Evolutionary conservation across 108 stramenopile species (phyloP), one percentile per base, ranked within the genome.

Genomic region (Cyclotella baltica): DNA sequence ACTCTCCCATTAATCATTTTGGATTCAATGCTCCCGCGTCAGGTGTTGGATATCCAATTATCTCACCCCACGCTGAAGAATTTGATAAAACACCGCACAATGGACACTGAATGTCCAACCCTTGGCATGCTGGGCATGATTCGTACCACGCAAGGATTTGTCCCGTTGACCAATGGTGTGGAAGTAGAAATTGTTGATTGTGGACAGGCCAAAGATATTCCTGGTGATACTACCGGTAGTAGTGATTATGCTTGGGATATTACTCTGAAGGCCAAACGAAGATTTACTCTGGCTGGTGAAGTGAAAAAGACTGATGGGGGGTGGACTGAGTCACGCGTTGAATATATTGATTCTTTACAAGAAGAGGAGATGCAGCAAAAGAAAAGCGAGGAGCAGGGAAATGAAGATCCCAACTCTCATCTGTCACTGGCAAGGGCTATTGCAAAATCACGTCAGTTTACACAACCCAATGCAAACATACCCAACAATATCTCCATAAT

Each of bases 1-100:
- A 86, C 61, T 28, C 27, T 91, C 9, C 89, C 92, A 0, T 62
- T 92, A 22, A 87, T 92, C 18, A 87, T 92, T 11, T 58, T 92
- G 28, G 92, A 92, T 57, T 56, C 80, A 9, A 90, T 92, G 92
- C 69, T 92, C 15, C 92, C 92, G 20, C 82, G 88, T 52, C 92
- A 92, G 73, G 85, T 88, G 16, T 63, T 92, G 11, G 73, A 81
- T 36, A 70, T 92, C 18, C 76, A 86, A 65, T 83, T 90, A 48
- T 78, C 84, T 16, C 88, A 93, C 63, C 76, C 65, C 25, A 63
- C 87, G 2, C 66, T 93, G 8, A 87, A 86, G 30, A 73, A 84
- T 30, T 76, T 93, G 19, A 80, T 93, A 37, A 75, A 69, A 50
- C 66, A 73, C 31, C 86, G 86, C 10, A 56, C 22, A 25, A 15